Evolutionary conservation across 352 stramenopile species (phyloP), one percentile per base, ranked within the genome.

Genomic region (Pythium dissotocum): DNA sequence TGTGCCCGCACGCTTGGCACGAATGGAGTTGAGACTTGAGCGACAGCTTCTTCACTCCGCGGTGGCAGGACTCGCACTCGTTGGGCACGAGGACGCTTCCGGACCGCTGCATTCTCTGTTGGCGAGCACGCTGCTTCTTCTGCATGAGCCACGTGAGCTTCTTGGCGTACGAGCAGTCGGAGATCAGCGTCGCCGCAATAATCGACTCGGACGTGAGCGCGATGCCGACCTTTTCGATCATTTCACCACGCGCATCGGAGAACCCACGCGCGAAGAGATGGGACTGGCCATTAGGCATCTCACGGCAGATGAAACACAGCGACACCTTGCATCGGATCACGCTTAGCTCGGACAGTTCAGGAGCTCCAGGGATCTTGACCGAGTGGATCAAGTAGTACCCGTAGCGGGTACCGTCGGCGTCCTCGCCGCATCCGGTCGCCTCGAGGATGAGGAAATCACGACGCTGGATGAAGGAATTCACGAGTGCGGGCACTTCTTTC

Each of bases 131-230:
- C 12, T 79, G 71, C 26, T 71, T 65, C 53, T 76, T 61, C 35
- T 73, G 60, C 71, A 85, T 79, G n/a, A 90, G 71, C 76, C 75
- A 86, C 58, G 64, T 71, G 51, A 90, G 75, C 42, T 90, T 90
- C 65, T 86, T 87, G 52, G 84, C 67, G 55, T 85, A 79, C 16
- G 77, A 73, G 60, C 77, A 88, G 62, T 90, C 79, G 24, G 80
- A 71, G 10, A 87, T 61, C 6, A 65, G 60, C 16, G 71, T 66
- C 38, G 65, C 78, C 16, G 72, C 64, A 26, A 88, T 77, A 13
- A 85, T 76, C 26, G 72, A 67, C 9, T 88, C 79, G 21, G 77
- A 70, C 21, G 71, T 75, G 49, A 88, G 73, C 6, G 65, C 51
- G 8, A 82, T 71, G 0, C 76, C 80, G 8, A 89, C 59, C 24